Evolutionary conservation across 2,329 filamentous ascomycete species (phyloP).

Genomic region (Cryoendolithus antarcticus): DNA sequence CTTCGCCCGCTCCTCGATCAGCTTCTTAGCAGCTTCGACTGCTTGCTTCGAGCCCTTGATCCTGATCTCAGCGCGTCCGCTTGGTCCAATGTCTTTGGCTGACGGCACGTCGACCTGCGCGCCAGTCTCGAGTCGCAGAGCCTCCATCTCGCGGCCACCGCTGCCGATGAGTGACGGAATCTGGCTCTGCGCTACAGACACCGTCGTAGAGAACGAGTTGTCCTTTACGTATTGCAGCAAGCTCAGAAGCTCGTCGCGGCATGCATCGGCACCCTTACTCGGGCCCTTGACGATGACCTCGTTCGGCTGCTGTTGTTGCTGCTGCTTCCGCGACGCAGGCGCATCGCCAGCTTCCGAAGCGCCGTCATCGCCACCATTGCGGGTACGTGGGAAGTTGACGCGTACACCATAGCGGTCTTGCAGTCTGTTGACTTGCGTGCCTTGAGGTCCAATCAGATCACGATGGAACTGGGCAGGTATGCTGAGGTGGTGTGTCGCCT

Average conservation of each 20-base stretch:
- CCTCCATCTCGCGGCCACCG: constrained; percentile 81
- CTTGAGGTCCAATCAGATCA: constrained; percentile 81
- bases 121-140: constrained; percentile 70
- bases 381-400: constrained; percentile 81
- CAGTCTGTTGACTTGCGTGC: constrained; percentile 77
- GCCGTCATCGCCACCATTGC: constrained; percentile 47
- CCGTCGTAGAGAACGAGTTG: constrained; percentile 65
- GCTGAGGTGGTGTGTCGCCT: constrained; percentile 75
- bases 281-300: constrained; percentile 87
- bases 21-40: constrained; percentile 82
- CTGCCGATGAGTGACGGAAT: constrained; percentile 88
- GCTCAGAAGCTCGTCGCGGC: constrained; percentile 80
- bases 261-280: constrained; percentile 83
- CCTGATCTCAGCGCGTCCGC: constrained; percentile 69
- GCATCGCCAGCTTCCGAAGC: constrained; percentile 47
- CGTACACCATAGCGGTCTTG: constrained; percentile 88
- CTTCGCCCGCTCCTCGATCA: constrained; percentile 73
- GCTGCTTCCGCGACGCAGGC: constrained; percentile 49
- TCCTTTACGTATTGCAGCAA: constrained; percentile 83
- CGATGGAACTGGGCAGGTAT: constrained; percentile 89
- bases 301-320: constrained; percentile 55
- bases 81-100: constrained; percentile 51
- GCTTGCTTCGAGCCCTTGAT: constrained; percentile 87
- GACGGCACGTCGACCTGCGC: constrained; percentile 87
- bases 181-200: constrained; percentile 82